Base-by-base conservation (phyloP, 1,284 basidiomycete species). In the Mycena citricolor region DNA sequence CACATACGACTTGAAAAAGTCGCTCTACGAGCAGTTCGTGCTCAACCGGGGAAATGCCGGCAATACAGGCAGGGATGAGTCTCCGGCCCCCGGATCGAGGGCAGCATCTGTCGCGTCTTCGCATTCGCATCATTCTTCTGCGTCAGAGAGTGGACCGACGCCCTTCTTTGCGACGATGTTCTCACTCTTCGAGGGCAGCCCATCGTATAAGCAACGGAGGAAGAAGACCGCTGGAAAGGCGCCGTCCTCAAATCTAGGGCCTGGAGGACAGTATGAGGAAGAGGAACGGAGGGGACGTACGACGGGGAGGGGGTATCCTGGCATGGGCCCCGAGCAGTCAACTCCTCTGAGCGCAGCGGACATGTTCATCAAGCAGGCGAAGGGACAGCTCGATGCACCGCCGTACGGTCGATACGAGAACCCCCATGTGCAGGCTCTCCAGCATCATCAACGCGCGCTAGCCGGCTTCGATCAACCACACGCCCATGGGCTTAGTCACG, bases 11-110 rank as follows among this genome's bases (percentile, higher is more conserved):
- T 79, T 87, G 8, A 88, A 86, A 57, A 77, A 86, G 44, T 83
- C 82, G 50, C 74, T 95, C 22, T 94, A 86, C 61, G 91, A 94
- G 57, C 91, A 95, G 62, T 94, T 94, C 63, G 78, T 68, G 56
- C 48, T 49, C 34, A 43, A 40, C 34, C 46, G 50, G 14, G 46
- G 46, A 28, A 29, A 13, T n/a, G 4, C 5, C 20, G n/a, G 26
- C 13, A 34, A 38, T 36, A 35, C 36, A 29, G 10, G 14, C 5
- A 23, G 13, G n/a, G 37, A 41, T 8, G 50, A 52, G 19, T 5
- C 29, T 5, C 44, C 50, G 20, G 45, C 42, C 30, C 30, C 45
- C 5, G 50, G 45, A n/a, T 52, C 50, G 26, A 44, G 50, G 39
- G 41, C 47, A 21, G 31, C 49, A 14, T 52, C 50, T 13, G 50